Evolutionary conservation across 2,329 filamentous ascomycete genomes (phyloP), one percentile per base, ranked within the genome.

Genomic region (Aspergillus amoenus): DNA sequence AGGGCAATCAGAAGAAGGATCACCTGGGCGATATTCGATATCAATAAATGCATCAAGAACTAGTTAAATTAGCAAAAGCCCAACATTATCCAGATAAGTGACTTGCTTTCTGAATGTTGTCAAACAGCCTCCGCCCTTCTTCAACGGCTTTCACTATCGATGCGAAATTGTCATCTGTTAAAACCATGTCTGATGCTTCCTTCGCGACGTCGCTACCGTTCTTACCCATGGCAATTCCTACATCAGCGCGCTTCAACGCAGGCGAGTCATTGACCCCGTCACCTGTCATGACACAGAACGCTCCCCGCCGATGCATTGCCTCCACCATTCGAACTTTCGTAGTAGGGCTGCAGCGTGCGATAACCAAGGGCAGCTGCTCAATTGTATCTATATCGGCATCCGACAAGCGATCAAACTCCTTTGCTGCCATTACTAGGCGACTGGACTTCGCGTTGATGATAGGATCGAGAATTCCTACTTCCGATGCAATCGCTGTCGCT

Each of bases 21-120:
- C 12, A 93, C 91, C 74, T 95, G 90, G 40, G 89, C 90, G 43
- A 95, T 88, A 70, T 95, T 95, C 66, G 90, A 87, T 13, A 87
- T 85, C 47, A 94, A 82, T 32, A 94, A 76, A 68, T 91, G 90
- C 57, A 94, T 82, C 27, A 94, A 84, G 67, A 94, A 94, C 70
- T 71, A 47, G 11, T 17, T 8, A 11, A 8, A 53, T 59, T 46
- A 57, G 49, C 89, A 55, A 27, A 37, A 17, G n/a, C 49, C 21
- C 21, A 21, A 21, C 2, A 27, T 39, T 7, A 15, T 42, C 1
- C 27, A 4, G 8, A 46, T 5, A 17, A 12, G 18, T 17, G 27
- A 27, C 30, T n/a, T 24, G 32, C 55, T 66, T 85, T 85, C 65
- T 83, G 79, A 17, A 85, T 81, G 1, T 81, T 79, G 57, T 85